Conservation (phyloP, 257 asterid species). For the Ballota nigra region DNA sequence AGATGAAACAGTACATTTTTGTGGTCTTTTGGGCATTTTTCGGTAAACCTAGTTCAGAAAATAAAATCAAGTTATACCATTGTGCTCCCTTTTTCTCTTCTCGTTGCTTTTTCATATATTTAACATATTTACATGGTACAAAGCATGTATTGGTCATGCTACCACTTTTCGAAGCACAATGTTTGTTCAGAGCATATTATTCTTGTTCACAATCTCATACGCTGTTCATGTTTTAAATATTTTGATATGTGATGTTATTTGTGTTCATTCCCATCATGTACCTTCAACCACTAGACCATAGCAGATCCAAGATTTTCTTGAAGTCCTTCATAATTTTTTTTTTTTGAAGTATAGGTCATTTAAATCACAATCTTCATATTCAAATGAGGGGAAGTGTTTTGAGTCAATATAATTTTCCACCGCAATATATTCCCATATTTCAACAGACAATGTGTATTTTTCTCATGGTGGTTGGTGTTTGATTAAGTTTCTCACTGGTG, state of each 20-base stretch:
- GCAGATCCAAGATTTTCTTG: background rate
- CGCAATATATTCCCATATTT: background rate
- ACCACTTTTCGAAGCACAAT: background rate
- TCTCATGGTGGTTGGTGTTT: background rate
- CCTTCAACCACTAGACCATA: background rate
- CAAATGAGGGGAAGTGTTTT: background rate
- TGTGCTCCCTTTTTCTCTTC: background rate
- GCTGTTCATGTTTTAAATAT: background rate
- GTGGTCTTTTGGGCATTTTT: background rate
- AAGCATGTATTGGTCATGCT: background rate
- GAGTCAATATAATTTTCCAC: background rate
- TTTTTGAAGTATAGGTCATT: background rate
- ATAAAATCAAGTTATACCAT: background rate
- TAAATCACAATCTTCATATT: background rate
- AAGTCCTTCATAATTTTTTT: background rate
- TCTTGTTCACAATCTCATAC: background rate
- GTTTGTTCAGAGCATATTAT: background rate
- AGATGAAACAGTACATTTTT: background rate
- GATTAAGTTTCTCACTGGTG: background rate
- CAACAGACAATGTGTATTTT: background rate
- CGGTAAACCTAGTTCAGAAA: background rate
- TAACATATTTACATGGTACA: background rate
- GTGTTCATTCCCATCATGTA: background rate
- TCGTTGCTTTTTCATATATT: background rate
- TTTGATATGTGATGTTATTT: background rate